Evolutionary conservation across 2,329 filamentous ascomycete genomes (phyloP), one percentile per base, ranked within the genome.

Genomic region (Lecanicillium sp.): DNA sequence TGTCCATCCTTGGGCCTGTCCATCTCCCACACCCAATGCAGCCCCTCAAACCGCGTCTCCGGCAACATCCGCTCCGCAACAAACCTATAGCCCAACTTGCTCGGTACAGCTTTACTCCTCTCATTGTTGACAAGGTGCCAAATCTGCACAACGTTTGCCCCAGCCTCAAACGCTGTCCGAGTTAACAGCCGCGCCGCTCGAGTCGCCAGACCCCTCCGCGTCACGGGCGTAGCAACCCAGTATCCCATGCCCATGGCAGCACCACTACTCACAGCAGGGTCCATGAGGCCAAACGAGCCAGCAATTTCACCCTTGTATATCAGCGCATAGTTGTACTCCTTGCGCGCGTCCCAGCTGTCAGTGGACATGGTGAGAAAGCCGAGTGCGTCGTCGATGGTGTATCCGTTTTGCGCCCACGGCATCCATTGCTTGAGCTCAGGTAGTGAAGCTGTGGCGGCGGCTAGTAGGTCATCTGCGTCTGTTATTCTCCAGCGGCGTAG

Each of bases 321-420:
- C 9, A 50, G 15, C 27, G 46, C 48, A 13, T 37, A 48, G 40
- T 47, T 33, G 36, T 43, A 48, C 4, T 17, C 35, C 4, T 39
- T 9, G 9, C 40, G 44, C 1, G 19, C n/a, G 16, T 40, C 33
- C 46, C 46, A 50, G 5, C 33, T 38, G 6, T 31, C 16, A 20
- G 7, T 27, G 3, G 38, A 33, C n/a, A 38, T 25, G 11, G 15
- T 20, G 15, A 50, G 29, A 13, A 44, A 45, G 2, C 28, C 15
- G 19, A 31, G 27, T 4, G 48, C 46, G n/a, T 45, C 35, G 9
- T 28, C 29, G 5, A 31, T 30, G 11, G 28, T 29, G 32, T 50
- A 48, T 16, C 43, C 40, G 11, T 43, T 22, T 18, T 40, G 33
- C 2, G 48, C 45, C 45, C 46, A 48, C 22, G 46, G 45, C 42